Base-by-base conservation (phyloP, 441 rosid species). In the Eruca vesicaria region DNA sequence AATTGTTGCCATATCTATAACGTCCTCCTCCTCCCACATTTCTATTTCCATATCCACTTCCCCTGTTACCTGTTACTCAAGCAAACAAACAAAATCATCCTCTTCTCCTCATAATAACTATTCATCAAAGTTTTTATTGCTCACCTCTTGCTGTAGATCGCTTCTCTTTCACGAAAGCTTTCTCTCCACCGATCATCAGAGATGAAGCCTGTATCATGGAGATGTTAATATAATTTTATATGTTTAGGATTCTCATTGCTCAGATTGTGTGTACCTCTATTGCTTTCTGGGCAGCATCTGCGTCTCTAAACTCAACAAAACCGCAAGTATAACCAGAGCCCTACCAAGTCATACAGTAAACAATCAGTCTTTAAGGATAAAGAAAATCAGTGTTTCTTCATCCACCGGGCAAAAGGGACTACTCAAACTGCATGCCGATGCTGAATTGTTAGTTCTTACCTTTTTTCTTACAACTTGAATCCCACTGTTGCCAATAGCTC, bases 301-400 rank as follows among this genome's bases (percentile, higher is more conserved):
- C 89, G 53, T 69, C 85, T 69, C 88, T 88, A 83, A 90, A 94
- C 82, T 94, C 98, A 71, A 94, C 98, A 61, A 94, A 94, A 32
- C 99, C 99, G 82, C 84, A 94, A 78, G 86, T 60, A 69, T 0
- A 76, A 20, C 75, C 84, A 76, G 86, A 79, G 26, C 93, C 98
- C 96, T 95, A 79, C 29, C 7, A 18, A n/a, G 26, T 28, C 64
- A 56, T 20, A 64, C n/a, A 72, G 57, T 38, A 21, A 16, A 45
- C 12, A 15, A 71, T 55, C 7, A 63, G 5, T 65, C 5, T 28
- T 70, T 36, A 62, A 62, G 53, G 53, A 70, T 48, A 36, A 8
- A 7, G 19, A 61, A 60, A 23, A 32, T 36, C 7, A 38, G 8
- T 11, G 23, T 32, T 31, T 53, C 41, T 61, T 28, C 31, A 31